Evolutionary conservation across 768 basidiomycete species (phyloP).

Genomic region (Mycena vulgaris): DNA sequence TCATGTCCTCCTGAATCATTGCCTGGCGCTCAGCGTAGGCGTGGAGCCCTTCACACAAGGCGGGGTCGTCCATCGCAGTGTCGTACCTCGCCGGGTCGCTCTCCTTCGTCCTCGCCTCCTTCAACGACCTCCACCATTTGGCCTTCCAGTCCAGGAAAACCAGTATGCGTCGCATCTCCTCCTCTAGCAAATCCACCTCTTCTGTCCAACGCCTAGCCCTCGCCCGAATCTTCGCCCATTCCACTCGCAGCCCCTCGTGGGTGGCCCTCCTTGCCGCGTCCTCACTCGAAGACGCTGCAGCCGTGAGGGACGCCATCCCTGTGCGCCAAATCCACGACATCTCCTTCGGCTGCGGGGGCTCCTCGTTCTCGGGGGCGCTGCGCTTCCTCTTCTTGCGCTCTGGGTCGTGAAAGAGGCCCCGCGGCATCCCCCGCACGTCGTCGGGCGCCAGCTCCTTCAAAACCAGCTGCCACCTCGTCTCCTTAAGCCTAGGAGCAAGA

Average conservation of each 20-base stretch:
- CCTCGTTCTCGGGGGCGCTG: neutral
- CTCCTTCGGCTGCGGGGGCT: neutral
- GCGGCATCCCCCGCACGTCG: neutral
- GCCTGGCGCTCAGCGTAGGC: conserved; percentile 15
- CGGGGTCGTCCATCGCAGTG: neutral
- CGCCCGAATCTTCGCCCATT: neutral
- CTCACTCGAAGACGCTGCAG: neutral
- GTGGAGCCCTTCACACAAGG: neutral
- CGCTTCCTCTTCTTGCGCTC: neutral
- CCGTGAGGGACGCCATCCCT: neutral
- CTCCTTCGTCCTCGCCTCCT: neutral
- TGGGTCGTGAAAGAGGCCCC: neutral
- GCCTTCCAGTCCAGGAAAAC: neutral
- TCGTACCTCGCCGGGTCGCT: no score
- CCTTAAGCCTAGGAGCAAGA: neutral
- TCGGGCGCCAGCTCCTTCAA: neutral
- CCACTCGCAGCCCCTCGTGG: neutral
- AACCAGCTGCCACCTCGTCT: conserved; percentile 1
- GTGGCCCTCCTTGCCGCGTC: neutral
- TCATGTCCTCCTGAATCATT: neutral
- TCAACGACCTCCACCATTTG: neutral
- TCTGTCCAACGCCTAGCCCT: neutral
- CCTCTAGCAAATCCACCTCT: neutral
- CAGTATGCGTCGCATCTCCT: neutral
- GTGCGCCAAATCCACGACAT: conserved; percentile 11